Base-by-base conservation (phyloP, 1,284 basidiomycete species). In the Trichosporon sp. region DNA sequence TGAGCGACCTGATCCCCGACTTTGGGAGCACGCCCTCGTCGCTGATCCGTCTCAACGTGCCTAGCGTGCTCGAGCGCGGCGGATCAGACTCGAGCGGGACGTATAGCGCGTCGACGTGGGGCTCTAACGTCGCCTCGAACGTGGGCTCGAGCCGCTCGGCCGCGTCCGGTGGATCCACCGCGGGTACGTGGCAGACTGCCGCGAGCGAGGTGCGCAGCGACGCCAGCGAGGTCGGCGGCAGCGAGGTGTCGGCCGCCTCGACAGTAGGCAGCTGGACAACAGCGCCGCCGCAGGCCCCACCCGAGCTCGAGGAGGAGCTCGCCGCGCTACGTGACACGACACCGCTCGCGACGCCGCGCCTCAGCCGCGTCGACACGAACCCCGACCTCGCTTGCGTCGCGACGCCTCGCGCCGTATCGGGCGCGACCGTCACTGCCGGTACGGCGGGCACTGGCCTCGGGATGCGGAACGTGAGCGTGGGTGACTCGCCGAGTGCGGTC, bases 251-350 rank as follows among this genome's bases (percentile, higher is more conserved):
- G 11, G 32, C 56, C 11, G 29, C 56, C 27, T 31, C 27, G 15
- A 60, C 56, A 2, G 56, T 60, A 8, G 56, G 56, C 8, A 60
- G 15, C 11, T 60, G 56, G 56, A 60, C 56, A 15, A 60, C 56
- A 12, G 56, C 56, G 2, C 29, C 29, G 3, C 56, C 56, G 29
- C 56, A 60, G 29, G 29, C 21, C 6, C 56, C 56, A 5, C 56
- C 56, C 13, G 56, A 60, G 56, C 12, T 60, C 29, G 56, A 60
- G 56, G 56, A 60, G 56, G 56, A 60, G 27, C 56, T 60, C 29
- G 56, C 56, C 29, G 56, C 27, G 18, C 27, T 60, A 4, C 27
- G 56, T 3, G 56, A 60, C 18, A 18, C 56, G 6, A 60, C 56
- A 2, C 56, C 56, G 18, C 11, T 60, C 31, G 56, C 56, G 13